phyloP scores from a whole-genome alignment of 805 yeast genomes.

The Wickerhamiella qilinensis region DNA sequence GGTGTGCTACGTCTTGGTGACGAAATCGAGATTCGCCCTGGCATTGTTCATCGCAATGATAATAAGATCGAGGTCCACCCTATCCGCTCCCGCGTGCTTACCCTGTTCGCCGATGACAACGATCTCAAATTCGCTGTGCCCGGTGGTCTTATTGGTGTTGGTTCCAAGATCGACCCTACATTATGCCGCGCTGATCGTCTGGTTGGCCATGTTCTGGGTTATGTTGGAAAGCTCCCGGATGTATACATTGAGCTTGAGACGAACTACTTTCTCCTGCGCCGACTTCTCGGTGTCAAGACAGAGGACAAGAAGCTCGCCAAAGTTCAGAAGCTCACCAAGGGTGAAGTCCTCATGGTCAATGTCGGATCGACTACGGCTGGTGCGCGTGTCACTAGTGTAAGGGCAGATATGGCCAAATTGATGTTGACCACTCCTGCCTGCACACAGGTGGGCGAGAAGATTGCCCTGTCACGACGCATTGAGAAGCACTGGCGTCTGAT shows the following conservation, averaged over 20 bases:
- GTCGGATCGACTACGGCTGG: conserved; percentile 99
- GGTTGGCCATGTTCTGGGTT: conserved; percentile 98
- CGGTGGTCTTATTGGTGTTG: conserved; percentile 99
- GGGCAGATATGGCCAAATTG: conserved; percentile 98
- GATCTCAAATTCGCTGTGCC: conserved; percentile 98
- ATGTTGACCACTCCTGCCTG: conserved; percentile 96
- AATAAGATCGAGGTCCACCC: conserved; percentile 89
- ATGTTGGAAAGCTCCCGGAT: conserved; percentile 88
- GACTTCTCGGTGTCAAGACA: conserved; percentile 95
- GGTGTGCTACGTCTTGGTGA: conserved; percentile 97
- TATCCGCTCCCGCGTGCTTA: conserved; percentile 82
- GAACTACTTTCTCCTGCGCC: conserved; percentile 88
- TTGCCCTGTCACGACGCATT: conserved; percentile 95
- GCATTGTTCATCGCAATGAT: conserved; percentile 89
- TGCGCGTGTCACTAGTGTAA: conserved; percentile 94
- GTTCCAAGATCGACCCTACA: conserved; percentile 97
- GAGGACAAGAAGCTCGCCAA: conserved; percentile 94
- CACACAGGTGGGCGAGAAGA: conserved; percentile 95
- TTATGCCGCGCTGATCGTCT: conserved; percentile 98
- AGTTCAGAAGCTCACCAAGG: conserved; percentile 84
- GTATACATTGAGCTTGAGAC: conserved; percentile 95
- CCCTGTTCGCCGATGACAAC: conserved; percentile 93
- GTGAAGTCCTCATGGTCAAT: conserved; percentile 96
- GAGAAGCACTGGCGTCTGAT: conserved; percentile 99
- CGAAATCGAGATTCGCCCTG: conserved; percentile 97